A percentile compares a stretch with the other conserved stretches of the same genome.
Conservation (phyloP, 352 stramenopile genomes). For the Globisporangium perplexum region DNA sequence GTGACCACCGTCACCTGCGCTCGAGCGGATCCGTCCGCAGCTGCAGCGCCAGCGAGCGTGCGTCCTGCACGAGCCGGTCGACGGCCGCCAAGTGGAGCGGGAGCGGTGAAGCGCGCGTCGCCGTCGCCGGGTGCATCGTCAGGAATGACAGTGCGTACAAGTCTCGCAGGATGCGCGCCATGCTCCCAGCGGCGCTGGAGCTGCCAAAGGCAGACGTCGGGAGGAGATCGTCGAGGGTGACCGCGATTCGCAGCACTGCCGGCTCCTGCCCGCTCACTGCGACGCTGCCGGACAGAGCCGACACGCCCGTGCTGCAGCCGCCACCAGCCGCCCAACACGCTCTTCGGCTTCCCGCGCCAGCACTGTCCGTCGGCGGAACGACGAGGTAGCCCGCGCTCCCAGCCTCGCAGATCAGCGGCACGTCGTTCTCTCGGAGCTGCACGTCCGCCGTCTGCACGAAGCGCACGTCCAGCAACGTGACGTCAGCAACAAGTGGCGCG, state of each 20-base stretch:
- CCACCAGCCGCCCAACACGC: constrained; percentile 22
- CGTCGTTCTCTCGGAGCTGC: constrained; percentile 35
- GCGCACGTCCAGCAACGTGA: constrained; percentile 36
- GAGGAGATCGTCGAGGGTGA: constrained; percentile 21
- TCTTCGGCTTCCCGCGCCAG: constrained; percentile 23
- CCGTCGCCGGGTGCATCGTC: constrained; percentile 64
- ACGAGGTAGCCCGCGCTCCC: constrained; percentile 34
- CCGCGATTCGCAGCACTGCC: constrained; percentile 27
- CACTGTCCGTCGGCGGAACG: constrained; percentile 26
- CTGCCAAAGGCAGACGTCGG: not conserved
- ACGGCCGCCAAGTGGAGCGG: constrained; percentile 53
- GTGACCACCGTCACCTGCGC: no score
- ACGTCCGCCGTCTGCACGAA: constrained; percentile 27
- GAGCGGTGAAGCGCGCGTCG: constrained; percentile 52
- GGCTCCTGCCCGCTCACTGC: constrained; percentile 11
- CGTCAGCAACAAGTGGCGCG: constrained; percentile 24
- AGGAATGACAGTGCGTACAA: constrained; percentile 67
- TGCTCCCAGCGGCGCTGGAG: constrained; percentile 4
- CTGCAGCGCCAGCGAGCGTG: constrained; percentile 15
- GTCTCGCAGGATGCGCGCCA: constrained; percentile 38
- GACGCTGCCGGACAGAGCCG: constrained; percentile 1
- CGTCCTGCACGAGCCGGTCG: constrained; percentile 20
- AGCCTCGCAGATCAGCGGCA: constrained; percentile 23
- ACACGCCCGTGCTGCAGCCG: constrained; percentile 19
- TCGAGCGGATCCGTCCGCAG: constrained; percentile 14